A percentile compares a stretch with the other conserved stretches of the same genome.
Conservation (phyloP, 148 eudicot genomes). For the Camellia granthamiana region DNA sequence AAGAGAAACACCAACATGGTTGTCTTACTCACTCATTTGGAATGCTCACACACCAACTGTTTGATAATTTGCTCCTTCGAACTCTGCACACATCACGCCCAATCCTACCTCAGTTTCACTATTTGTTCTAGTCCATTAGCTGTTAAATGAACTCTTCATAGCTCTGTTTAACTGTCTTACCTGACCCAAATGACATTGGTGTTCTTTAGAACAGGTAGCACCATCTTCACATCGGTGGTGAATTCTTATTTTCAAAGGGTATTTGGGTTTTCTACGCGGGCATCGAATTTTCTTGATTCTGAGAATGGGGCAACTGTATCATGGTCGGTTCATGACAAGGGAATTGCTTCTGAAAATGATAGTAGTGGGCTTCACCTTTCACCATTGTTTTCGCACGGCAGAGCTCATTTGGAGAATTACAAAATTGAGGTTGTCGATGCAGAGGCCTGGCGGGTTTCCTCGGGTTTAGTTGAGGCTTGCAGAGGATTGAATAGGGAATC, state of each 20-base stretch:
- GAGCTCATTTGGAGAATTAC: conserved; percentile 30
- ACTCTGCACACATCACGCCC: background rate
- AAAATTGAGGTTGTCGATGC: conserved; percentile 61
- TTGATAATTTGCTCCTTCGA: conserved; percentile 17
- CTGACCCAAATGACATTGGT: conserved; percentile 18
- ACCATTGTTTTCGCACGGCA: conserved; percentile 30
- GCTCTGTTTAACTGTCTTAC: background rate
- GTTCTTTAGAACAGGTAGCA: conserved; percentile 20
- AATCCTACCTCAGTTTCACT: background rate
- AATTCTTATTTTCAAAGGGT: conserved; percentile 10
- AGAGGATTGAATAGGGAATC: conserved; percentile 26
- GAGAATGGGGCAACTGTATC: conserved; percentile 19
- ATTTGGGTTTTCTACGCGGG: conserved; percentile 14
- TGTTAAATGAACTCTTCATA: background rate
- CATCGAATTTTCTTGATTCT: conserved; percentile 4
- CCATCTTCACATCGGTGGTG: background rate
- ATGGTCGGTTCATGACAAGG: conserved; percentile 6
- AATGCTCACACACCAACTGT: conserved; percentile 15
- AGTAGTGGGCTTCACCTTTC: conserved; percentile 27
- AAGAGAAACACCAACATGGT: too few relatives aligned
- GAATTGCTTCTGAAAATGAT: conserved; percentile 17
- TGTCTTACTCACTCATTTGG: too few relatives aligned
- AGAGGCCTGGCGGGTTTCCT: conserved; percentile 69
- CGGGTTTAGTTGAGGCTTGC: conserved; percentile 48
- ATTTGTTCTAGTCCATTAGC: background rate